A percentile compares a stretch with the other conserved stretches of the same genome.
Conservation (phyloP, 1,139 yeast species). For the Scheffersomyces parashehatae region DNA sequence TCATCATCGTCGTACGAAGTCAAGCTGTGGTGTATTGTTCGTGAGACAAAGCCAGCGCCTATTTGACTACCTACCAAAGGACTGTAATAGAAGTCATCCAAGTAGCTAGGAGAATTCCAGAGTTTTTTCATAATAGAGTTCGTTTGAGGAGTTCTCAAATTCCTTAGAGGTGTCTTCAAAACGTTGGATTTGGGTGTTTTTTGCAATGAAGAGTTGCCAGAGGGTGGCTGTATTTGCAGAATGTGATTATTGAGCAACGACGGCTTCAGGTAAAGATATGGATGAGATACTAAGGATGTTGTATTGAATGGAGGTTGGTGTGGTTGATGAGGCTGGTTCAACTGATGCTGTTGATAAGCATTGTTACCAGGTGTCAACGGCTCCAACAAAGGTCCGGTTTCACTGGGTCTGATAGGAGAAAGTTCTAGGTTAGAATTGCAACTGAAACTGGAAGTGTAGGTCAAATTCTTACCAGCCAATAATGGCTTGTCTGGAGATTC, state of each 20-base stretch:
- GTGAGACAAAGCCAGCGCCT: neutral
- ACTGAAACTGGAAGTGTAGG: slow-evolving; percentile 62
- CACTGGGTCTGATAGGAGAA: slow-evolving; percentile 56
- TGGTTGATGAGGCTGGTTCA: slow-evolving; percentile 12
- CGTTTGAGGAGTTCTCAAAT: slow-evolving; percentile 44
- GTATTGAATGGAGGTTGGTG: slow-evolving; percentile 13
- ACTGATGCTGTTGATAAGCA: slow-evolving; percentile 22
- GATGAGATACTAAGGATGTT: slow-evolving; percentile 12
- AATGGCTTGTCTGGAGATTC: slow-evolving; percentile 44
- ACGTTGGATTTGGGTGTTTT: slow-evolving; percentile 34
- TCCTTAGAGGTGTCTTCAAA: slow-evolving; percentile 40
- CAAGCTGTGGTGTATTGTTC: slow-evolving; percentile 17
- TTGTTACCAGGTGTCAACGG: slow-evolving; percentile 52
- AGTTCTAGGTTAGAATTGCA: slow-evolving; percentile 64
- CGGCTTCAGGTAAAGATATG: slow-evolving; percentile 2
- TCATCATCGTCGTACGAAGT: slow-evolving; percentile 58
- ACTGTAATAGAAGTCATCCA: slow-evolving; percentile 67
- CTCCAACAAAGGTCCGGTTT: slow-evolving; percentile 64
- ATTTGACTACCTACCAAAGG: slow-evolving; percentile 44
- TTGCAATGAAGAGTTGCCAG: slow-evolving; percentile 7
- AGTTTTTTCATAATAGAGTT: slow-evolving; percentile 47
- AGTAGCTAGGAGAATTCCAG: slow-evolving; percentile 66
- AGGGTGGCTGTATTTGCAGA: slow-evolving; percentile 6
- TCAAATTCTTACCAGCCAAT: slow-evolving; percentile 44
- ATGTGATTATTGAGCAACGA: slow-evolving; percentile 7